Evolutionary conservation across 2,329 filamentous ascomycete genomes (phyloP).

Genomic region (Phaeoacremonium minimum): DNA sequence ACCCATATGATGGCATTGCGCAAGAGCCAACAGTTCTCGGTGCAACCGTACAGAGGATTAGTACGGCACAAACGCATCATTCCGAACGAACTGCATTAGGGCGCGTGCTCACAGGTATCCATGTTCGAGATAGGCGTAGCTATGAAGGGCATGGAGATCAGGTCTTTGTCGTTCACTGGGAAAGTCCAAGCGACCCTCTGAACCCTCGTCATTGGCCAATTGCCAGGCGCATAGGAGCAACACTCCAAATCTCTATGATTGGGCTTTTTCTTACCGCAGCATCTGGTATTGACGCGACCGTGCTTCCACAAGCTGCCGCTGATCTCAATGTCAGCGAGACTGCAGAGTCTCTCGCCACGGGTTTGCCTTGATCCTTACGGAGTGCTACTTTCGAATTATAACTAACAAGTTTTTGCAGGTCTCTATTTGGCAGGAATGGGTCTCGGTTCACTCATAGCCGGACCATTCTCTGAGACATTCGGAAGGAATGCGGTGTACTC

Average conservation of each 20-base stretch:
- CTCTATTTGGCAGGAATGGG: slow-evolving; percentile 29
- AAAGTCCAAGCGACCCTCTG: slow-evolving; percentile 26
- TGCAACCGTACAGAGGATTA: slow-evolving; percentile 5
- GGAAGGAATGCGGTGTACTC: slow-evolving; percentile 34
- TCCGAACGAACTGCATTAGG: slow-evolving; percentile 16
- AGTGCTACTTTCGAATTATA: too few species aligned
- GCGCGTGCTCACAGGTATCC: slow-evolving; percentile 22
- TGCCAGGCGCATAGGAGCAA: slow-evolving; percentile 28
- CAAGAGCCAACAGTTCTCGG: not conserved
- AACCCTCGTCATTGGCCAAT: slow-evolving; percentile 31
- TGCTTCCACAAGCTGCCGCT: slow-evolving; percentile 35
- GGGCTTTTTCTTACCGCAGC: slow-evolving; percentile 45
- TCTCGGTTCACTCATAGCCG: slow-evolving; percentile 27
- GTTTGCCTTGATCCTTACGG: too few species aligned
- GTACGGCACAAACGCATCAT: slow-evolving; percentile 12
- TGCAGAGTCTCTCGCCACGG: slow-evolving; percentile 43
- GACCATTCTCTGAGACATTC: slow-evolving; percentile 32
- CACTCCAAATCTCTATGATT: slow-evolving; percentile 38
- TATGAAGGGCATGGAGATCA: slow-evolving; percentile 17
- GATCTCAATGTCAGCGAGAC: slow-evolving; percentile 45
- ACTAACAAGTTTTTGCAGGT: slow-evolving; percentile 10
- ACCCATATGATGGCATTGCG: not conserved
- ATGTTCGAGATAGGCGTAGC: slow-evolving; percentile 17
- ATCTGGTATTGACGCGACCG: slow-evolving; percentile 47
- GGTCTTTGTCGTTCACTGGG: slow-evolving; percentile 33